Percentiles rank a stretch among this genome's conserved stretches.
These are phyloP conservation scores for Leucogyrophana mollusca DNA, from an alignment of 768 basidiomycete genomes.

Conservation along the genomic window DNA sequence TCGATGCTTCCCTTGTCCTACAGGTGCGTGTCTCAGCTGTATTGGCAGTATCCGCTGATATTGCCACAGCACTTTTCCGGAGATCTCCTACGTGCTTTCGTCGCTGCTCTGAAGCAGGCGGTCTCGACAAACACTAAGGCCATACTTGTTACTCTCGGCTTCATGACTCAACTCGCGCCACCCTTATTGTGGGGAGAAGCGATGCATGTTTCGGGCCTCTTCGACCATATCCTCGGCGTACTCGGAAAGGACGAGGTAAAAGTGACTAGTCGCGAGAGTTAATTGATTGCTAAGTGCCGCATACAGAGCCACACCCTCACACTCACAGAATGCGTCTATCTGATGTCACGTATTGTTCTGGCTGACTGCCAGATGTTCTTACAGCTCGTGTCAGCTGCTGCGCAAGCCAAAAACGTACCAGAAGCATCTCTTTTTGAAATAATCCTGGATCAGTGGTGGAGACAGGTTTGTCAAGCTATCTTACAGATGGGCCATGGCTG, in stretches of 20 bases:
- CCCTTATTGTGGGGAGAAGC: conserved; percentile 68
- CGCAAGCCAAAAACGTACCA: conserved; percentile 41
- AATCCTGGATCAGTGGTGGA: conserved; percentile 81
- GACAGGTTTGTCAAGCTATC: conserved; percentile 50
- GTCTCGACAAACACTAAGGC: conserved; percentile 58
- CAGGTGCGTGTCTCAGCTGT: conserved; percentile 44
- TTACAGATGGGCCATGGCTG: not conserved
- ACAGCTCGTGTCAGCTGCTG: conserved; percentile 65
- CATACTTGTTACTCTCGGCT: conserved; percentile 55
- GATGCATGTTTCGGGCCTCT: conserved; percentile 73
- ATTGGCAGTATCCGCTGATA: conserved; percentile 1
- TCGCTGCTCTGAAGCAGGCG: conserved; percentile 49
- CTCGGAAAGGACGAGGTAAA: conserved; percentile 67
- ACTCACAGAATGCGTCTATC: conserved; percentile 68
- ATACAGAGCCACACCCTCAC: conserved; percentile 29
- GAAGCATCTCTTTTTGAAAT: conserved; percentile 62
- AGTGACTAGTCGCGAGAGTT: conserved; percentile 6
- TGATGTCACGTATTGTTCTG: conserved; percentile 73
- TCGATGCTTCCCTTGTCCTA: conserved; percentile 60
- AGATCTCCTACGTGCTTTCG: conserved; percentile 59
- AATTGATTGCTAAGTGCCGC: not conserved
- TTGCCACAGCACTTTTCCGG: conserved; percentile 49
- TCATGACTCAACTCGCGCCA: conserved; percentile 65
- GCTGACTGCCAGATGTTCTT: conserved; percentile 66
- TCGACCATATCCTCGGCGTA: conserved; percentile 56